Percentiles rank a stretch among this genome's conserved stretches.
phyloP scores from a whole-genome alignment of 495 filamentous ascomycete species.

The Achaetomiella virescens region DNA sequence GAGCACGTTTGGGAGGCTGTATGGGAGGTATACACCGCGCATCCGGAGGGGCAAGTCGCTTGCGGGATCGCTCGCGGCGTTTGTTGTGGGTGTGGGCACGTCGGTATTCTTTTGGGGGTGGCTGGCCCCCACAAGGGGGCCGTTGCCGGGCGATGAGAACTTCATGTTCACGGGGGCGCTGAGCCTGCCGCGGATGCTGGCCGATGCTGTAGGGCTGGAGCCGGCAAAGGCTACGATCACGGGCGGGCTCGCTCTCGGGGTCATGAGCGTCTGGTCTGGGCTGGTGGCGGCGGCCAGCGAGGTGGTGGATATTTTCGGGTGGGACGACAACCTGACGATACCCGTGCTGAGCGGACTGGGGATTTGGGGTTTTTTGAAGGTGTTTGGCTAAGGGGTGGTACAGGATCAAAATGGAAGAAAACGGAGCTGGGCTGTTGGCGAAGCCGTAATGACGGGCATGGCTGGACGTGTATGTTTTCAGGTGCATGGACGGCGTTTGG shows the following conservation, averaged over 20 bases:
- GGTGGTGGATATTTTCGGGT: slow-evolving; percentile 80
- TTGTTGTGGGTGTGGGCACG: slow-evolving; percentile 69
- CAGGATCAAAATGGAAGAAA: background rate
- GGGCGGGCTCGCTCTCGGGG: slow-evolving; percentile 68
- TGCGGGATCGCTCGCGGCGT: slow-evolving; percentile 80
- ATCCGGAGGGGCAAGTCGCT: slow-evolving; percentile 85
- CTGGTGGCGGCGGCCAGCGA: slow-evolving; percentile 82
- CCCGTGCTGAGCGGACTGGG: slow-evolving; percentile 85
- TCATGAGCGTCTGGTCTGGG: slow-evolving; percentile 83
- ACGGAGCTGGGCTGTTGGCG: background rate
- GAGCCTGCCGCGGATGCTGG: slow-evolving; percentile 51
- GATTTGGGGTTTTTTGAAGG: slow-evolving; percentile 87
- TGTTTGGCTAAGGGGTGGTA: slow-evolving; percentile 60
- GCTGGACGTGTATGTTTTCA: slow-evolving; percentile 9
- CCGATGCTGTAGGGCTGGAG: slow-evolving; percentile 45
- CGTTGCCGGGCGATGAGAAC: slow-evolving; percentile 59
- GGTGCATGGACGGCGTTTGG: slow-evolving; percentile 17
- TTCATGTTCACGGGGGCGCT: slow-evolving; percentile 81
- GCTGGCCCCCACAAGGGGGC: slow-evolving; percentile 62
- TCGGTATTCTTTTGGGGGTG: slow-evolving; percentile 84
- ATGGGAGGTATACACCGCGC: slow-evolving; percentile 78
- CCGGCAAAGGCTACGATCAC: slow-evolving; percentile 46
- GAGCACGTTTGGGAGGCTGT: slow-evolving; percentile 82
- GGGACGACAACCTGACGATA: slow-evolving; percentile 97
- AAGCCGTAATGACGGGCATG: background rate